phyloP scores from a whole-genome alignment of 73 alveolate species.

The Symbiodinium natans region DNA sequence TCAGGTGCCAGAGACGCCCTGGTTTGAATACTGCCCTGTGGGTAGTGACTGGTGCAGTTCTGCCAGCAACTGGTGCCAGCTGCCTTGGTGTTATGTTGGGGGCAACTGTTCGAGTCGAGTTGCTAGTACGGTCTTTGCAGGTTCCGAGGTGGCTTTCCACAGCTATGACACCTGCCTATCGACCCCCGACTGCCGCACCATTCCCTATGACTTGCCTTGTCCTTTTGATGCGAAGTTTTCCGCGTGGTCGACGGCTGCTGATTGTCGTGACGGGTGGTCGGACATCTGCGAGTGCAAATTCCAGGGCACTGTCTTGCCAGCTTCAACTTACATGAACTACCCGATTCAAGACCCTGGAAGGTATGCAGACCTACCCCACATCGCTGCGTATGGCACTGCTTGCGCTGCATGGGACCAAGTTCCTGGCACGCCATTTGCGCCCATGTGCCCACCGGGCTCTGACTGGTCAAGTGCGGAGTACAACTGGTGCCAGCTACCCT shows the following conservation, averaged over 20 bases:
- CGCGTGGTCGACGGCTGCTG: slow-evolving; percentile 1
- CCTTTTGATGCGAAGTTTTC: not conserved
- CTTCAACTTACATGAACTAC: not conserved
- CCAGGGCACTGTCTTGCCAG: not conserved
- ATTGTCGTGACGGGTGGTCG: not conserved
- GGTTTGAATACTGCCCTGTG: not conserved
- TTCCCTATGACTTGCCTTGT: not conserved
- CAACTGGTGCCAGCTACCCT: slow-evolving; percentile 22
- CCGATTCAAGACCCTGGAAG: not conserved
- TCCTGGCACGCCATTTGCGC: not conserved
- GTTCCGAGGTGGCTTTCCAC: slow-evolving; percentile 17
- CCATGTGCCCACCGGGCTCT: not conserved
- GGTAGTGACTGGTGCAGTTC: slow-evolving; percentile 13
- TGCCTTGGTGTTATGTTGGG: slow-evolving; percentile 6
- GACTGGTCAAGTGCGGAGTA: not conserved
- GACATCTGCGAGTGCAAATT: not conserved
- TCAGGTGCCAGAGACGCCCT: slow-evolving; percentile 18
- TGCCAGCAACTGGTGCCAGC: slow-evolving; percentile 1
- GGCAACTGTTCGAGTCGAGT: not conserved
- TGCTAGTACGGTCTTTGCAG: slow-evolving; percentile 11
- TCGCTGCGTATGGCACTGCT: not conserved
- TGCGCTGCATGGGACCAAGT: slow-evolving; percentile 10
- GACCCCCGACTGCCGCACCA: not conserved
- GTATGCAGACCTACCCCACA: not conserved
- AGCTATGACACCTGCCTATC: slow-evolving; percentile 27